Evolutionary conservation across 2,329 filamentous ascomycete genomes (phyloP), one percentile per base, ranked within the genome.

Genomic region (Laburnicola sp.): DNA sequence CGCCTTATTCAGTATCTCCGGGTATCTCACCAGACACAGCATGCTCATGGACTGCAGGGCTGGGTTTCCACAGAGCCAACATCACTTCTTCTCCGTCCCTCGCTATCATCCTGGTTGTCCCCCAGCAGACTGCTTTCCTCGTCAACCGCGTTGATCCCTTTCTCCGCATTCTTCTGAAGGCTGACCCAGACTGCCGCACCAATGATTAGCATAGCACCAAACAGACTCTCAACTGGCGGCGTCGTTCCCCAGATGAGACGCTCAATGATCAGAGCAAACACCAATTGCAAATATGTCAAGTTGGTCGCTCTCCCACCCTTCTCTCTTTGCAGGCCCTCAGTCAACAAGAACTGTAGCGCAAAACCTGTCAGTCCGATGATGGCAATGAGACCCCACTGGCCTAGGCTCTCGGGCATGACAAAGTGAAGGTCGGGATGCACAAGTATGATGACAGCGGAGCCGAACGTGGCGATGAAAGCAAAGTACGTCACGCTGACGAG

Each of bases 401-500:
- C 71, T 1, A 68, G 27, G 5, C 77, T 78, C 0, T 67, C 70
- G 0, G 84, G 84, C 2, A 85, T 67, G 5, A 81, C 73, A 54
- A 86, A 83, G 6, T 77, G 76, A 10, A 85, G 74, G 8, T 75
- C 75, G 0, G 84, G 83, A 2, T 85, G 61, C 3, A 74, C 60
- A 3, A 81, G 56, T 39, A 93, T 79, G 11, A 82, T 81, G 1
- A 82, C 53, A 2, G 79, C 68, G 23, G 85, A 85, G 40, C 93
- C 83, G 1, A 90, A 56, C 0, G 83, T 85, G 54, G 86, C 87
- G 69, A 83, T 86, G 2, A 78, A 75, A 2, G 84, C 83, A 64
- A 95, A 95, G 73, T 91, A 93, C 63, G 89, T 93, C 47, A 95
- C 89, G 3, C 83, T 87, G 51, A 95, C 84, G 22, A 96, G 77